A percentile compares a stretch with the other conserved stretches of the same genome.
Evolutionary conservation across 2,329 filamentous ascomycete genomes (phyloP).

Genomic region (Pseudocercospora cruenta): DNA sequence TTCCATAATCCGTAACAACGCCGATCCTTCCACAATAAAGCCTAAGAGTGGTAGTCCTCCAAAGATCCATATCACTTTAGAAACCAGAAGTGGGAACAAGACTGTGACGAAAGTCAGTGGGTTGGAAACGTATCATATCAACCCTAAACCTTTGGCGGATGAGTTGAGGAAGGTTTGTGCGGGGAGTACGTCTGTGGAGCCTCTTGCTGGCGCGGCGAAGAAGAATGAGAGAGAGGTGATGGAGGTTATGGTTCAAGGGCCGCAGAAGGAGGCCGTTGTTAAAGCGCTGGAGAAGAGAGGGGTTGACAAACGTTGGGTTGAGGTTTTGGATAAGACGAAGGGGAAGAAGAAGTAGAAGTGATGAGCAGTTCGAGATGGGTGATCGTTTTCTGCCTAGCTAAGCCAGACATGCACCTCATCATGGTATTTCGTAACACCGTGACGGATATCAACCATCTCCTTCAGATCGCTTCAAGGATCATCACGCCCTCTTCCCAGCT

Average conservation of each 20-base stretch:
- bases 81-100: constrained; percentile 69
- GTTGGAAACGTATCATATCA: constrained; percentile 64
- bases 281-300: constrained; percentile 64
- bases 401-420: too few relatives aligned
- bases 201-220: constrained; percentile 62
- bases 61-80: constrained; percentile 62
- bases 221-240: constrained; percentile 65
- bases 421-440: background rate
- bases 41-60: constrained; percentile 64
- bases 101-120: constrained; percentile 66
- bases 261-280: constrained; percentile 64
- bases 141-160: constrained; percentile 63
- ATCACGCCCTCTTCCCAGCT: background rate
- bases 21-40: constrained; percentile 53
- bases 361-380: background rate
- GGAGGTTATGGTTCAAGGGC: constrained; percentile 70
- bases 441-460: background rate
- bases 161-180: constrained; percentile 70
- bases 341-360: constrained; percentile 57
- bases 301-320: constrained; percentile 62
- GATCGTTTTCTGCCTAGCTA: too few relatives aligned
- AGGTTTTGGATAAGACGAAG: constrained; percentile 70
- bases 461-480: background rate
- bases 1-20: constrained; percentile 57
- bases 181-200: constrained; percentile 67